phyloP scores from a whole-genome alignment of 2,329 filamentous ascomycete species.

The Phialocephala subalpina region DNA sequence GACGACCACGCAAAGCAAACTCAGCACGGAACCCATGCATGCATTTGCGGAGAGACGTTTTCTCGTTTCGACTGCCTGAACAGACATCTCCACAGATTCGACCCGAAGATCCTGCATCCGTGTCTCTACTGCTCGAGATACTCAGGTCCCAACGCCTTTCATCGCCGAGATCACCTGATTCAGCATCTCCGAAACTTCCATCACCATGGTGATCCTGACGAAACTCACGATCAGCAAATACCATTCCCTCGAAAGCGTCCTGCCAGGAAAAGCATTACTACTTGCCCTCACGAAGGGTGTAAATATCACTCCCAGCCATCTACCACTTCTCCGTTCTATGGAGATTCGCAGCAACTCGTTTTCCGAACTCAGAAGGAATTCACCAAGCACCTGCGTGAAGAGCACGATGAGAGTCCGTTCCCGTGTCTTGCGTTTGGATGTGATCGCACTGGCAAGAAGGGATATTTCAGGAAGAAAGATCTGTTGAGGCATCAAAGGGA shows the following conservation, averaged over 20 bases:
- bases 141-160: slow-evolving; percentile 44
- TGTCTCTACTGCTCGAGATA: slow-evolving; percentile 45
- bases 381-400: slow-evolving; percentile 45
- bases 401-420: slow-evolving; percentile 44
- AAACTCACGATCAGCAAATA: not conserved
- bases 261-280: not conserved
- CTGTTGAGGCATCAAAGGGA: slow-evolving; percentile 28
- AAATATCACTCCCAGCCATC: not conserved
- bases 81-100: slow-evolving; percentile 35
- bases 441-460: slow-evolving; percentile 17
- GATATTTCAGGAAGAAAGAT: slow-evolving; percentile 26
- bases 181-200: slow-evolving; percentile 49
- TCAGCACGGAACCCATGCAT: slow-evolving; percentile 16
- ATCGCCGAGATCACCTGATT: slow-evolving; percentile 47
- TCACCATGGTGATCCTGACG: slow-evolving; percentile 37
- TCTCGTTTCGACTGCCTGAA: slow-evolving; percentile 37
- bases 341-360: not conserved
- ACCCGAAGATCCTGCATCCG: slow-evolving; percentile 34
- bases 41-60: slow-evolving; percentile 38
- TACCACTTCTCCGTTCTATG: not conserved
- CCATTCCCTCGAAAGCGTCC: not conserved
- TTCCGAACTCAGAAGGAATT: slow-evolving; percentile 38
- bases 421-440: slow-evolving; percentile 44
- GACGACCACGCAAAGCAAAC: slow-evolving; percentile 16
- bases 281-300: slow-evolving; percentile 22